Base-by-base conservation (phyloP, 257 asterid species). In the Ligustrum vulgare region DNA sequence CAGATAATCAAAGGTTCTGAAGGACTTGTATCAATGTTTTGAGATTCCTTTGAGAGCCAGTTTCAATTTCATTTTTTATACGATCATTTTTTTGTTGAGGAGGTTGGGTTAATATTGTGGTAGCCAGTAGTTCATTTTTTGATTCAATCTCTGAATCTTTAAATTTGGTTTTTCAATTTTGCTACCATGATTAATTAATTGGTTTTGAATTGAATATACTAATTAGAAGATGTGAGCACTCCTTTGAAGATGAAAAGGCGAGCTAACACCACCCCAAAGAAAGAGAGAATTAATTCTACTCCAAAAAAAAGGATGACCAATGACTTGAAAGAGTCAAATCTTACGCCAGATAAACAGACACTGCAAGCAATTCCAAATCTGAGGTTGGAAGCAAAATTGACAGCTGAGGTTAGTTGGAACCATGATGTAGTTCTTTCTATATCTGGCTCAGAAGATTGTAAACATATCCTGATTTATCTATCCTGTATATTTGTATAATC, bases 321-420 rank as follows among this genome's bases (percentile, higher is more conserved):
- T 80, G 87, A 88, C 78, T 72, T 69, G 73, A 85, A 77, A 78
- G 89, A 78, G 62, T 72, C 76, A 65, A 89, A 84, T 75, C 84
- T 82, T 76, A 71, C 80, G 74, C 72, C 36, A 73, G 96, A 84
- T 70, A 93, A 85, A 76, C 87, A 87, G 74, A 79, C 80, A 51
- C 13, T 63, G 65, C 88, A 34, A 41, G 60, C 81, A 32, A 80
- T 87, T 80, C 99, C 98, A 70, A 86, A 91, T 86, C 88, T 91
- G 51, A 83, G 96, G 74, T 83, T 84, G 85, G 99, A 94, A 87
- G 97, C 98, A 12, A 91, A 87, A 77, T 69, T 84, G 76, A 81
- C 83, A 39, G 96, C 99, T 3, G 96, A 92, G 98, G 98, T 94
- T 83, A 67, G 81, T 75, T 58, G 47, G 64, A 63, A 56, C 15